phyloP scores from a whole-genome alignment of 495 filamentous ascomycete genomes.

The Podospora tetraspora region DNA sequence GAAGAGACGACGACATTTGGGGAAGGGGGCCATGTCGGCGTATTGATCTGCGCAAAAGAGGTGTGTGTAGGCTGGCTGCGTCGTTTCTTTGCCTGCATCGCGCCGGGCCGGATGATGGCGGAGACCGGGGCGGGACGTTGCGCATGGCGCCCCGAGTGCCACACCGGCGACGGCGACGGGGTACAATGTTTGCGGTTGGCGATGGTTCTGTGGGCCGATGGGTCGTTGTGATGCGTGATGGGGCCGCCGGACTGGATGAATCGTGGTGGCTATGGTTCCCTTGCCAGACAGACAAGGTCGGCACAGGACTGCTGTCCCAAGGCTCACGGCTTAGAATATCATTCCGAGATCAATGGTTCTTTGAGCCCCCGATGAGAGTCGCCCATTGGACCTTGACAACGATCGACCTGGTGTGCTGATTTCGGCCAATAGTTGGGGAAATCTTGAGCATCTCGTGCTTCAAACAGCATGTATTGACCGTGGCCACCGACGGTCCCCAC shows the following conservation, averaged over 20 bases:
- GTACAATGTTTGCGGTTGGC: background rate
- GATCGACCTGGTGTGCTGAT: background rate
- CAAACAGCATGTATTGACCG: background rate
- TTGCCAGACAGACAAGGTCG: background rate
- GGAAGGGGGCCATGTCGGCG: background rate
- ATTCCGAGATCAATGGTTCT: background rate
- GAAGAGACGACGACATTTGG: background rate
- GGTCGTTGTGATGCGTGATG: background rate
- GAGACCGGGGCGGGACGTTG: background rate
- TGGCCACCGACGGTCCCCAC: no score
- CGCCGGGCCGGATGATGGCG: background rate
- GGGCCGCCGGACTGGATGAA: background rate
- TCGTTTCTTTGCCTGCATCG: background rate
- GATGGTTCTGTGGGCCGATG: background rate
- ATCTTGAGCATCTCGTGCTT: background rate
- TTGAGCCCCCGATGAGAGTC: background rate
- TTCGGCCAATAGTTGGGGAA: background rate
- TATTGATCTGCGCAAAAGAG: background rate
- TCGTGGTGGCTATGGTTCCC: background rate
- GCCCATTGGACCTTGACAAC: background rate
- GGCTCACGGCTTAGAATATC: background rate
- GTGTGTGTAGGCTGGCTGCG: no score
- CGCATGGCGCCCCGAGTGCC: background rate
- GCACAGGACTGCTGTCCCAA: background rate
- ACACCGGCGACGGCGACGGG: background rate